Base-by-base conservation (phyloP, 2,329 filamentous ascomycete species). In the Xylariaceae sp. region DNA sequence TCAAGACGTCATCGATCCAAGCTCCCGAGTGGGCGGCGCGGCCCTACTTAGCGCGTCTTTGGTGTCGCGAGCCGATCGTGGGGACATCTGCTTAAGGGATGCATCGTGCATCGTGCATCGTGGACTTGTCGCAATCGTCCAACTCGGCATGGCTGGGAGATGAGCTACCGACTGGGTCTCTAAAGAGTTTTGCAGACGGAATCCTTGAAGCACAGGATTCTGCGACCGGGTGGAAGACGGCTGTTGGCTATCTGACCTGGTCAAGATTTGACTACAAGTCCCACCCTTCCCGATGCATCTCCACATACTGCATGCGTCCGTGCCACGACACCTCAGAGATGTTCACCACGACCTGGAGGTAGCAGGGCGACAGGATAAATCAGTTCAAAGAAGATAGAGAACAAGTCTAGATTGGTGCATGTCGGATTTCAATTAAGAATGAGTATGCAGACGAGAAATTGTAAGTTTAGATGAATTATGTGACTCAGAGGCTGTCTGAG, bases 1-100 rank as follows among this genome's bases (percentile, higher is more conserved):
- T 28, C 39, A 45, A 48, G 51, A 58, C 56, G 56, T 58, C 56
- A 58, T 58, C 47, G 54, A 56, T 50, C 13, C 42, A 6, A 17
- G 49, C 19, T 18, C 51, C 43, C 43, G 33, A 18, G 17, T 13
- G 10, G 38, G 18, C 14, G 6, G 14, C 17, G 45, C 51, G 45
- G 14, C 40, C 11, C 40, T n/a, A 3, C 5, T 18, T 17, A 12
- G n/a, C 11, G 17, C 11, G 4, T 5, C 4, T 42, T 17, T 19
- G 14, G 18, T 6, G 18, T 42, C 40, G 40, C 40, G n/a, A n/a
- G 40, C 40, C 40, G 34, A 38, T 38, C 34, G 3, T 38, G 22
- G 22, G 22, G 22, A 28, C 4, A 28, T 28, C 4, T 16, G 34
- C 4, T 3, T 38, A 38, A 5, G 34, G 9, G 16, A 3, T 38